Evolutionary conservation across 495 filamentous ascomycete species (phyloP), one percentile per base, ranked within the genome.

Genomic region (Tuber melanosporum): DNA sequence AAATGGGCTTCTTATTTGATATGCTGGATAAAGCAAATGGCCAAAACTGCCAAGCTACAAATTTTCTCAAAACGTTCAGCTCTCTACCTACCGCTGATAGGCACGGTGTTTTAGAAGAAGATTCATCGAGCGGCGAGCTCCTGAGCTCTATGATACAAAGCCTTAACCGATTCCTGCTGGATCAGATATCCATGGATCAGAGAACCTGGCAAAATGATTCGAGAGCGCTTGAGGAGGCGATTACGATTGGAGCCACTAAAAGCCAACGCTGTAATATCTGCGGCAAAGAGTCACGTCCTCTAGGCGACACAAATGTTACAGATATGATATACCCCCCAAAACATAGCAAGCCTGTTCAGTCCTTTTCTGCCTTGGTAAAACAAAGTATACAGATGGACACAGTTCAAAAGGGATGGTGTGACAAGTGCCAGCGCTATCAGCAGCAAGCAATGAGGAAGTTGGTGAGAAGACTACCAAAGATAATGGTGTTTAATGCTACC

Each of bases 21-120:
- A 99, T 99, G 95, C 87, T 99, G 46, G 92, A 98, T 79, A 98
- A 97, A 82, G 95, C 95, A 10, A 90, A 91, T 80, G 95, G 94
- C 2, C 90, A 93, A 74, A 95, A 94, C 77, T 98, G 96, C 80
- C 95, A 98, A 80, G 95, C 95, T n/a, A 97, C 95, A 1, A 99
- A 99, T 83, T 89, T 99, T 79, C 85, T 98, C 49, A 95, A 93
- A 85, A 92, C 94, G 0, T 91, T 98, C 79, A 92, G 92, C 82
- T 91, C 89, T 79, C 90, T 91, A 73, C 89, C 92, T 1, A 90
- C 93, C 84, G 92, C 93, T 41, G 88, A 87, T 12, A 90, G 88
- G 32, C 81, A 94, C 72, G 91, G 92, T 14, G 85, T 98, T 22
- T 85, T 98, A 8, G 95, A 99, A 82, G 94, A 98, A 78, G 91